Evolutionary conservation across 2,329 filamentous ascomycete genomes (phyloP).

Genomic region (Colletotrichum godetiae): DNA sequence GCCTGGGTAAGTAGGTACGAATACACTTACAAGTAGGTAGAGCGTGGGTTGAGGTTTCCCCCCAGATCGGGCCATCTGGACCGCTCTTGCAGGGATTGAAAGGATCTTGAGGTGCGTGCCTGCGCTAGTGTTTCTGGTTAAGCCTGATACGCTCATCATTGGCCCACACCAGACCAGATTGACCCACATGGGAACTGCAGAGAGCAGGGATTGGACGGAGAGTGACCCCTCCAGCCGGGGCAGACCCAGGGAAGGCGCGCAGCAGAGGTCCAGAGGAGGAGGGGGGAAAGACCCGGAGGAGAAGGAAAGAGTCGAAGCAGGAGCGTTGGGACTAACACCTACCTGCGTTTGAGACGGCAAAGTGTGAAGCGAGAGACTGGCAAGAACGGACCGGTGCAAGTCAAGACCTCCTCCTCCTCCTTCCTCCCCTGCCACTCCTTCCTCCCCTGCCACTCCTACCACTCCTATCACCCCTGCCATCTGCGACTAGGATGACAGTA

Average conservation of each 20-base stretch:
- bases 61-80: constrained; percentile 34
- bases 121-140: constrained; percentile 39
- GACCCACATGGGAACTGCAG: background rate
- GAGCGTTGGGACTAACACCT: constrained; percentile 15
- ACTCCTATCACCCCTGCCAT: background rate
- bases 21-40: too few species aligned
- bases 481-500: too few species aligned
- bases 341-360: background rate
- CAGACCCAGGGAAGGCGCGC: too few species aligned
- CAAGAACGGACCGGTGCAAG: background rate
- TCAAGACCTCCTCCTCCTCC: background rate
- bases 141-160: constrained; percentile 7
- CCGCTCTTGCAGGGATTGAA: constrained; percentile 15
- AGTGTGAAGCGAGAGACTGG: constrained; percentile 3
- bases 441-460: background rate
- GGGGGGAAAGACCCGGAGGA: background rate
- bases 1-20: background rate
- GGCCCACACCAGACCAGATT: background rate
- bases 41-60: background rate
- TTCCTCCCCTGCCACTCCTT: background rate
- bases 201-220: constrained; percentile 14
- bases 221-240: background rate
- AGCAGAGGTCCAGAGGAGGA: too few species aligned
- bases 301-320: constrained; percentile 8
- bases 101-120: constrained; percentile 27